Percentiles rank a stretch among this genome's conserved stretches.
Conservation (phyloP, 2,329 filamentous ascomycete species). For the Knoxdaviesia proteae region DNA sequence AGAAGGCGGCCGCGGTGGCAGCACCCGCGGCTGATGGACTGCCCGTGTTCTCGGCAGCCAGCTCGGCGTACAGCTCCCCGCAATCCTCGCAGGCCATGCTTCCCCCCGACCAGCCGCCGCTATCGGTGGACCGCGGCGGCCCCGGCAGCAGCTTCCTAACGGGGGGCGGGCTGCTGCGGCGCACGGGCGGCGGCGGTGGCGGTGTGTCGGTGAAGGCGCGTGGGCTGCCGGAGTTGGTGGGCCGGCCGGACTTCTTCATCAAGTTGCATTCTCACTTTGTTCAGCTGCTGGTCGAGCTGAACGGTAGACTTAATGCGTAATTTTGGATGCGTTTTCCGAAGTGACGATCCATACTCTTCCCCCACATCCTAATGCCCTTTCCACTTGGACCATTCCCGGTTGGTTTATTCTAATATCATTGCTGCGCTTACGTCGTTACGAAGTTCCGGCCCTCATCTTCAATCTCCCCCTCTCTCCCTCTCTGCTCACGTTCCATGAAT, state of each 20-base stretch:
- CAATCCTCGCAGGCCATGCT: neutral
- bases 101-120: neutral
- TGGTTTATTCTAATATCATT: too few relatives aligned
- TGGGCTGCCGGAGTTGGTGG: slow-evolving; percentile 44
- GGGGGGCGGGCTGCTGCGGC: slow-evolving; percentile 33
- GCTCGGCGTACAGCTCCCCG: neutral
- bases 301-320: slow-evolving; percentile 29
- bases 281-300: slow-evolving; percentile 36
- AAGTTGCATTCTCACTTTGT: slow-evolving; percentile 45
- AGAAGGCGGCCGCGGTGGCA: slow-evolving; percentile 23
- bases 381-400: too few relatives aligned
- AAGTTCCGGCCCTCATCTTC: neutral
- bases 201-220: slow-evolving; percentile 35
- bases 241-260: slow-evolving; percentile 46
- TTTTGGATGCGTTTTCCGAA: neutral
- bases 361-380: too few relatives aligned
- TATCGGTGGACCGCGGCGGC: neutral
- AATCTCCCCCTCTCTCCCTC: neutral
- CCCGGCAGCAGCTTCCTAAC: slow-evolving; percentile 33
- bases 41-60: slow-evolving; percentile 8
- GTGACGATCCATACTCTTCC: neutral
- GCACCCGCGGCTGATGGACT: slow-evolving; percentile 7
- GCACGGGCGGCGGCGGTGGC: slow-evolving; percentile 35
- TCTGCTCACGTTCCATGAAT: neutral
- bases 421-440: too few relatives aligned